Evolutionary conservation across 495 filamentous ascomycete species (phyloP).

Genomic region (Astrocystis sublimbata): DNA sequence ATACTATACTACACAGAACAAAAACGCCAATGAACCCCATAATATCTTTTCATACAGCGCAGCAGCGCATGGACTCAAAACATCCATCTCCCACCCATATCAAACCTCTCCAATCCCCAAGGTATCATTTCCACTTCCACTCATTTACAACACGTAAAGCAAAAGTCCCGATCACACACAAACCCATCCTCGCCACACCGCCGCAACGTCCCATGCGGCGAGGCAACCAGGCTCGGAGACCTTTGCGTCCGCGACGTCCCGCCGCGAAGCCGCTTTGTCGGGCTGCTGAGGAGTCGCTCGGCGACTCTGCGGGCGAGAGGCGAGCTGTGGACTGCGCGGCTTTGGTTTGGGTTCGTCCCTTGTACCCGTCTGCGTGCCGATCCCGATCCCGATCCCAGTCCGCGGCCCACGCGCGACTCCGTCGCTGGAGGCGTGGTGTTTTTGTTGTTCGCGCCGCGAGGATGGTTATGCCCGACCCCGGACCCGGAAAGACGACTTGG

Average conservation of each 20-base stretch:
- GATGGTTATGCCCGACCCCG: too few relatives aligned
- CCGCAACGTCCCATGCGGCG: constrained; percentile 45
- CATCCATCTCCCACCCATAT: too few relatives aligned
- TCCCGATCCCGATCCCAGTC: too few relatives aligned
- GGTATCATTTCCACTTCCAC: too few relatives aligned
- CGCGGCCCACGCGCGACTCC: constrained; percentile 20
- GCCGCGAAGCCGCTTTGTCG: constrained; percentile 1
- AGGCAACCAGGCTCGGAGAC: constrained; percentile 31
- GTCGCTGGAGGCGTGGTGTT: constrained; percentile 21
- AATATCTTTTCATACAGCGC: too few relatives aligned
- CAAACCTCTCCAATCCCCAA: too few relatives aligned
- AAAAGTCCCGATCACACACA: constrained; percentile 49
- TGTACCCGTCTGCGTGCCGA: too few relatives aligned
- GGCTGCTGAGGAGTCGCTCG: constrained; percentile 14
- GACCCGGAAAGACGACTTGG: constrained; percentile 16
- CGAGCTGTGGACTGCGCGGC: constrained; percentile 23
- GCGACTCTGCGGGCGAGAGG: constrained; percentile 25
- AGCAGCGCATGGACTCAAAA: too few relatives aligned
- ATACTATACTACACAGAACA: too few relatives aligned
- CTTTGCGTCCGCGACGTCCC: not conserved
- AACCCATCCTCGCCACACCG: constrained; percentile 51
- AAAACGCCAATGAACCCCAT: too few relatives aligned
- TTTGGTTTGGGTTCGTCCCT: not conserved
- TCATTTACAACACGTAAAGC: constrained; percentile 45
- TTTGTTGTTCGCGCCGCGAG: too few relatives aligned